phyloP scores from a whole-genome alignment of 78 protist genomes.

The Bodo saltans region DNA sequence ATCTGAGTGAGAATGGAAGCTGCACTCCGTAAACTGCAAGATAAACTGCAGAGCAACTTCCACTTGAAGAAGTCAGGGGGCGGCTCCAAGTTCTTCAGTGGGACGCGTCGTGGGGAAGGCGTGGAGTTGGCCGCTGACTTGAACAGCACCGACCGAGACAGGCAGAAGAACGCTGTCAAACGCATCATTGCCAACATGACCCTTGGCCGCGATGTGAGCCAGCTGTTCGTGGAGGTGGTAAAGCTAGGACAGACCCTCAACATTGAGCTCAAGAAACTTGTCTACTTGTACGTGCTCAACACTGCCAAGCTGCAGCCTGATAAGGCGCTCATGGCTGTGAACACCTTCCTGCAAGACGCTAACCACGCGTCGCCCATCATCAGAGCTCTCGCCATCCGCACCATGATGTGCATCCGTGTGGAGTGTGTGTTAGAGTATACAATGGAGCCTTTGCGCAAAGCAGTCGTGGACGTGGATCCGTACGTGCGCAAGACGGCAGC shows the following conservation, averaged over 20 bases:
- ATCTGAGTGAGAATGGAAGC: no score
- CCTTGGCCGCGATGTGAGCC: conserved; percentile 95
- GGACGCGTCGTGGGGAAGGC: conserved; percentile 1
- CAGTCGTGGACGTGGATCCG: conserved; percentile 82
- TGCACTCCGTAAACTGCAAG: no score
- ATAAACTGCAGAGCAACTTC: no score
- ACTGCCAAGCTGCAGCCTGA: conserved; percentile 97
- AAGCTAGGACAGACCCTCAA: conserved; percentile 90
- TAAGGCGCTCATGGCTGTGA: conserved; percentile 94
- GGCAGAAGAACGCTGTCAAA: conserved; percentile 81
- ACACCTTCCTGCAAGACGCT: conserved; percentile 92
- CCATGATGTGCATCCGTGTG: conserved; percentile 99
- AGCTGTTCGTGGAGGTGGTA: conserved; percentile 84
- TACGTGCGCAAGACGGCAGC: conserved; percentile 99
- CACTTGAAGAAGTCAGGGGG: no score
- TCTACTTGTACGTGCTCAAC: conserved; percentile 96
- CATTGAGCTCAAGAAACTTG: conserved; percentile 97
- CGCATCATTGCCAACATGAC: conserved; percentile 98
- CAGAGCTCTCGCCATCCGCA: conserved; percentile 97
- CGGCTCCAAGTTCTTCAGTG: conserved; percentile 7
- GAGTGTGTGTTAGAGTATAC: conserved; percentile 86
- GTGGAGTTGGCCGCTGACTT: not conserved
- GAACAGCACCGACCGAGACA: conserved; percentile 12
- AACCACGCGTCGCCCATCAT: conserved; percentile 89
- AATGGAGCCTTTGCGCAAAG: conserved; percentile 84